Percentiles rank a stretch among this genome's conserved stretches.
phyloP scores from a whole-genome alignment of 345 rosid species.

The Citrus inodora region DNA sequence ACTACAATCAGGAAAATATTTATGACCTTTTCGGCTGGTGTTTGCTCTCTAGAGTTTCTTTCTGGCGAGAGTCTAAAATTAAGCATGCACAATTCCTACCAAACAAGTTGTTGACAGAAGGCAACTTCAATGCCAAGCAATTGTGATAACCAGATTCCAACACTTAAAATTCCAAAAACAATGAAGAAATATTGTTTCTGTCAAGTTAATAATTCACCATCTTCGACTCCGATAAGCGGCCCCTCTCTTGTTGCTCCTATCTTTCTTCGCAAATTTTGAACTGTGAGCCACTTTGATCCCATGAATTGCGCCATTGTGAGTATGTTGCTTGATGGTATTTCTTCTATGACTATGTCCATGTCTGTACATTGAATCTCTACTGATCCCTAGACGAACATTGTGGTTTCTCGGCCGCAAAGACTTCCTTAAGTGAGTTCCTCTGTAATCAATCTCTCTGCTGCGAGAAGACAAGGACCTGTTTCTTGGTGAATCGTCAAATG shows the following conservation, averaged over 20 bases:
- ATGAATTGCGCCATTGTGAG: constrained; percentile 18
- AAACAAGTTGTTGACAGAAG: neutral
- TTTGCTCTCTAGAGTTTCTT: neutral
- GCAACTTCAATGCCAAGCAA: neutral
- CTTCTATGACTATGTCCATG: constrained; percentile 1
- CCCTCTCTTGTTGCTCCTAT: constrained; percentile 13
- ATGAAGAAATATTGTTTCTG: neutral
- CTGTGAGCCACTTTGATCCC: constrained; percentile 36
- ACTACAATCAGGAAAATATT: neutral
- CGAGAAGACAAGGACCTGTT: neutral
- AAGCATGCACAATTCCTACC: neutral
- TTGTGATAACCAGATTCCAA: neutral
- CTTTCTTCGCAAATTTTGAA: constrained; percentile 42
- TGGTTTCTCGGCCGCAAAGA: constrained; percentile 43
- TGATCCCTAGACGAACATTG: constrained; percentile 31
- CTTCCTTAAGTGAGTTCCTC: constrained; percentile 36
- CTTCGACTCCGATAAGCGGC: neutral
- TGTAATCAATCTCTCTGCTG: constrained; percentile 13
- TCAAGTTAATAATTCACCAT: neutral
- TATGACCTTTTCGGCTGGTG: neutral
- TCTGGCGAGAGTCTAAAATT: neutral
- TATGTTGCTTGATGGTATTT: constrained; percentile 14
- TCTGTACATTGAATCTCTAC: constrained; percentile 20
- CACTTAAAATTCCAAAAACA: neutral
- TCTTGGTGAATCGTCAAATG: neutral